Base-by-base conservation (phyloP, 208 protist genomes). In the Acanthamoeba triangularis region DNA sequence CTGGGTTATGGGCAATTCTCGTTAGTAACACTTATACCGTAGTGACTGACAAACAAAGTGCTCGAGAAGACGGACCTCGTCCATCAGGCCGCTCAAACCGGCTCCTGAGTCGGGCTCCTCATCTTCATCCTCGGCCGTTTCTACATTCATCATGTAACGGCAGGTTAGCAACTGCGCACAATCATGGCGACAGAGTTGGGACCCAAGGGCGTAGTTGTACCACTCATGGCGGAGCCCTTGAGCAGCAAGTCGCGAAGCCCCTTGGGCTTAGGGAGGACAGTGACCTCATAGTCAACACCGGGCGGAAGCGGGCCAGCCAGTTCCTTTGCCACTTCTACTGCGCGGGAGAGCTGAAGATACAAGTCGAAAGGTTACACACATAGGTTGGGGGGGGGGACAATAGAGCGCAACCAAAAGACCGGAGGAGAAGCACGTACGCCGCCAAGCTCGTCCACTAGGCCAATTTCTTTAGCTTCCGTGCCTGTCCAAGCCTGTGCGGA, bases 371-470 rank as follows among this genome's bases (percentile, higher is more conserved):
- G 7, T 13, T 25, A 52, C 7, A 1, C 18, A 30, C 33, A 6
- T 20, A 82, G 6, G 44, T 52, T 41, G 4, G 35, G 7, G n/a
- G 5, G 5, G 14, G 14, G 5, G 67, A 76, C 30, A 37, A 6
- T 5, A 14, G 8, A 28, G 74, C 41, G 23, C 23, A 54, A 44
- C 41, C 47, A 30, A 84, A 30, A 11, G 76, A 54, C 30, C 20
- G 8, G 78, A 49, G 56, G 11, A 41, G 52, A 11, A 72, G 74
- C 72, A 44, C 84, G 28, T 94, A 94, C 90, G 3, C 90, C 90
- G 16, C 90, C 90, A 28, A 94, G 90, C 63, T 94, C 90, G 72
- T 94, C 90, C 7, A 94, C 90, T 11, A 94, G 90, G 25, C 90
- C 90, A 11, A 78, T 25, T 14, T 74, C 65, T 37, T 80, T 72